These are phyloP conservation scores for Suaeda aralocaspica DNA, from an alignment of 148 eudicot genomes.

Conservation along the genomic window DNA sequence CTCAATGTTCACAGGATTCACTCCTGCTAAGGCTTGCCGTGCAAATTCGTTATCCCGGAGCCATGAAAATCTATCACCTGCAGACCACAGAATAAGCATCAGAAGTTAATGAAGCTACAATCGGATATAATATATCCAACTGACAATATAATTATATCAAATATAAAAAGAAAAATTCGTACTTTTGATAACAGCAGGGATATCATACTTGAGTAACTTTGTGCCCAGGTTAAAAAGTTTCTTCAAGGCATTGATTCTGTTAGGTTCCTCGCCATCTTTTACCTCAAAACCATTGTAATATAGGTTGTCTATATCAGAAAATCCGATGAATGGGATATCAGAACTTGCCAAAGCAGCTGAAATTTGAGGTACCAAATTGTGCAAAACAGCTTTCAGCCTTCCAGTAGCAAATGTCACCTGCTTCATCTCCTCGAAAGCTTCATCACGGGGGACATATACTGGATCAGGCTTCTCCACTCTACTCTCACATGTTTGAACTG, in stretches of 20 bases:
- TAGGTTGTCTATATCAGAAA: conserved; percentile 81
- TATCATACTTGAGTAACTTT: conserved; percentile 62
- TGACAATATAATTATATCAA: neutral
- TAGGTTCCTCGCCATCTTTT: conserved; percentile 40
- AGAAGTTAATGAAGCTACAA: neutral
- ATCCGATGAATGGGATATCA: conserved; percentile 59
- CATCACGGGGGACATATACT: conserved; percentile 87
- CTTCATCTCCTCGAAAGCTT: conserved; percentile 80
- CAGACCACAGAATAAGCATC: conserved; percentile 8
- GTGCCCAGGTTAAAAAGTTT: conserved; percentile 40
- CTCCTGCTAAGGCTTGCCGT: conserved; percentile 82
- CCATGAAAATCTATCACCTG: conserved; percentile 88
- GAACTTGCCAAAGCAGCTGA: conserved; percentile 52
- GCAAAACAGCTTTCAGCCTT: conserved; percentile 70
- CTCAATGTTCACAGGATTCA: conserved; percentile 85
- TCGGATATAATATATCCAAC: neutral
- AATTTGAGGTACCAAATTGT: conserved; percentile 77
- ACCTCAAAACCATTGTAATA: conserved; percentile 57
- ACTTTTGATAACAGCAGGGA: conserved; percentile 67
- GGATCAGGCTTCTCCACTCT: conserved; percentile 71
- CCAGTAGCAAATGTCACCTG: conserved; percentile 65
- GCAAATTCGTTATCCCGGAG: conserved; percentile 80
- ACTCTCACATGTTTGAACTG: conserved; percentile 60
- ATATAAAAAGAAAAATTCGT: conserved; percentile 22
- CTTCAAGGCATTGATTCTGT: conserved; percentile 24